Evolutionary conservation across 257 asterid species (phyloP).

Genomic region (Leonotis leonurus): DNA sequence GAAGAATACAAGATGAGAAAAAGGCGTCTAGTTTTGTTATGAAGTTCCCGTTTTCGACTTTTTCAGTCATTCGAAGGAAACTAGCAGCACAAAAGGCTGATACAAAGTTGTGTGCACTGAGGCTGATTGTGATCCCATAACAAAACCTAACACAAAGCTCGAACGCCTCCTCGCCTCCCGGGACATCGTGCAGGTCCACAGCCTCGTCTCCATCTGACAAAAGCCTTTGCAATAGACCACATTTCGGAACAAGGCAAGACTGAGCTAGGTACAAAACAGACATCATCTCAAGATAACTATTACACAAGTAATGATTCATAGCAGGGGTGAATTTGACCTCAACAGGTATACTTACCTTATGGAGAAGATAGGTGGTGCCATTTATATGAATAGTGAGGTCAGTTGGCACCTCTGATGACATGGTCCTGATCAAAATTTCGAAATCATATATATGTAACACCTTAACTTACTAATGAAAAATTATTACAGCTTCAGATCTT

Average conservation of each 20-base stretch:
- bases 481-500: too few relatives aligned
- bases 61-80: constrained; percentile 61
- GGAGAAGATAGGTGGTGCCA: constrained; percentile 32
- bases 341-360: constrained; percentile 17
- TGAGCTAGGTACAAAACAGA: constrained; percentile 35
- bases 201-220: constrained; percentile 23
- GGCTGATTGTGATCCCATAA: constrained; percentile 54
- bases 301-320: too few relatives aligned
- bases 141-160: constrained; percentile 68
- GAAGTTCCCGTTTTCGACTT: constrained; percentile 49
- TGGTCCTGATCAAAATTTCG: constrained; percentile 25
- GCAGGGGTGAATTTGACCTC: too few relatives aligned
- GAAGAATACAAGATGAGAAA: constrained; percentile 56
- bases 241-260: constrained; percentile 52
- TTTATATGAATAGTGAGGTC: constrained; percentile 34
- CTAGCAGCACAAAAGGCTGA: constrained; percentile 55
- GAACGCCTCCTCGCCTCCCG: constrained; percentile 64
- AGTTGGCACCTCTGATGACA: constrained; percentile 35
- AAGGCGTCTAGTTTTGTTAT: constrained; percentile 45
- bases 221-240: constrained; percentile 46
- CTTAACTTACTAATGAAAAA: neutral
- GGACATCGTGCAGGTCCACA: constrained; percentile 48
- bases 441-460: neutral
- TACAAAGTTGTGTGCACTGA: constrained; percentile 59
- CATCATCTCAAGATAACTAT: too few relatives aligned